phyloP scores from a whole-genome alignment of 1,284 basidiomycete genomes.

The Ceratobasidium sp. region DNA sequence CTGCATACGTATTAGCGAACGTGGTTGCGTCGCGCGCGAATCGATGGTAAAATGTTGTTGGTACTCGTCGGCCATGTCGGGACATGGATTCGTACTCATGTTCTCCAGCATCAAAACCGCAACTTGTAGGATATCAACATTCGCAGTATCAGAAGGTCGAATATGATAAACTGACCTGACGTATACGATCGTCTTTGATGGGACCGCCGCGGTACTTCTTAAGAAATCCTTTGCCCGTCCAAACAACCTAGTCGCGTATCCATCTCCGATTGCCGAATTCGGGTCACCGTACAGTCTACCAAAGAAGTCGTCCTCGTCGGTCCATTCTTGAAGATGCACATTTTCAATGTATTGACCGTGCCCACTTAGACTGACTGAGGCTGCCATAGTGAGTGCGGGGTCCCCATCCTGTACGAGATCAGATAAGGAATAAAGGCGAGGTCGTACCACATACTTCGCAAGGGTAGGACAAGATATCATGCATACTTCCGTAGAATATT shows the following conservation, averaged over 20 bases:
- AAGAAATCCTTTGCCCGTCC: constrained; percentile 79
- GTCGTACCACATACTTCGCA: constrained; percentile 73
- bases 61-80: constrained; percentile 90
- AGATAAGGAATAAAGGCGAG: not conserved
- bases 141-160: not conserved
- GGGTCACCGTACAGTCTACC: constrained; percentile 69
- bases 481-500: constrained; percentile 88
- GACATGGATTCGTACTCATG: constrained; percentile 95
- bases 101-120: constrained; percentile 93
- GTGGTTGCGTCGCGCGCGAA: constrained; percentile 79
- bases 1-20: constrained; percentile 74
- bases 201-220: constrained; percentile 68
- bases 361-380: constrained; percentile 74
- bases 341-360: constrained; percentile 95
- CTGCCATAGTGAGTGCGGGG: constrained; percentile 79
- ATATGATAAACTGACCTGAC: constrained; percentile 70
- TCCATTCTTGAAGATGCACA: constrained; percentile 85
- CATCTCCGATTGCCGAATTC: not conserved
- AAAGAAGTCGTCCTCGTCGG: constrained; percentile 81
- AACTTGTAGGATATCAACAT: constrained; percentile 58
- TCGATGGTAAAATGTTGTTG: constrained; percentile 84
- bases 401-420: constrained; percentile 74
- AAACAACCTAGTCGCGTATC: constrained; percentile 75
- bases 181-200: constrained; percentile 81
- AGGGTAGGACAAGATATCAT: constrained; percentile 92